Evolutionary conservation across 805 yeast genomes (phyloP).

Genomic region (Cyberlindnera suaveolens): DNA sequence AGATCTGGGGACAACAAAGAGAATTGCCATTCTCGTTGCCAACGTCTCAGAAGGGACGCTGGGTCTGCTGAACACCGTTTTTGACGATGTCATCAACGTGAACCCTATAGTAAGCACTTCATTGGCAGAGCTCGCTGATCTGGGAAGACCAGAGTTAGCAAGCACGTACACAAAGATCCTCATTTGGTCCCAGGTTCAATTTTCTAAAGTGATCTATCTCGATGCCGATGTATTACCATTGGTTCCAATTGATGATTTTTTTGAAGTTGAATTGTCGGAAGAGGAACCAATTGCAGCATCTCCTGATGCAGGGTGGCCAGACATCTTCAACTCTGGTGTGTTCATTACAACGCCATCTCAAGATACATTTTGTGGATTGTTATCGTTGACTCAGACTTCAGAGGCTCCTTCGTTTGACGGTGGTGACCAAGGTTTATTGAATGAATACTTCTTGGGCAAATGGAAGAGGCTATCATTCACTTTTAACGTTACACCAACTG

Average conservation of each 20-base stretch:
- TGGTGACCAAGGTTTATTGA: constrained; percentile 81
- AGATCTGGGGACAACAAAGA: constrained; percentile 10
- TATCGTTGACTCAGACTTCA: constrained; percentile 18
- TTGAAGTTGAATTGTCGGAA: constrained; percentile 19
- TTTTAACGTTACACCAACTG: constrained; percentile 72
- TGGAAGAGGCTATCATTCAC: constrained; percentile 76
- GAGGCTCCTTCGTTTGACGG: constrained; percentile 57
- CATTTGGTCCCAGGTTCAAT: constrained; percentile 38
- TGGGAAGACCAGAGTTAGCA: constrained; percentile 44
- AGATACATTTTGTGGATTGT: constrained; percentile 34
- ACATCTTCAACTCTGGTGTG: constrained; percentile 72
- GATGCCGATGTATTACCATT: constrained; percentile 58
- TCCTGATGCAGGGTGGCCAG: constrained; percentile 83
- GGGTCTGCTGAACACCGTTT: constrained; percentile 13
- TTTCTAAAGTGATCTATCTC: constrained; percentile 45
- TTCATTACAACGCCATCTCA: constrained; percentile 48
- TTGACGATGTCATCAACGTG: constrained; percentile 24
- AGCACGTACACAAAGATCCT: constrained; percentile 43
- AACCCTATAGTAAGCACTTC: constrained; percentile 15
- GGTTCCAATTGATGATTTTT: constrained; percentile 20
- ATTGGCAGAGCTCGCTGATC: constrained; percentile 21
- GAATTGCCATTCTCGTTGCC: constrained; percentile 10
- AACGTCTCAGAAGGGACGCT: constrained; percentile 21
- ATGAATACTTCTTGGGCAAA: constrained; percentile 48
- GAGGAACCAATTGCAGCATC: constrained; percentile 31